These are phyloP conservation scores for Astrothelium macrocarpum DNA, from an alignment of 495 filamentous ascomycete genomes.

Conservation along the genomic window DNA sequence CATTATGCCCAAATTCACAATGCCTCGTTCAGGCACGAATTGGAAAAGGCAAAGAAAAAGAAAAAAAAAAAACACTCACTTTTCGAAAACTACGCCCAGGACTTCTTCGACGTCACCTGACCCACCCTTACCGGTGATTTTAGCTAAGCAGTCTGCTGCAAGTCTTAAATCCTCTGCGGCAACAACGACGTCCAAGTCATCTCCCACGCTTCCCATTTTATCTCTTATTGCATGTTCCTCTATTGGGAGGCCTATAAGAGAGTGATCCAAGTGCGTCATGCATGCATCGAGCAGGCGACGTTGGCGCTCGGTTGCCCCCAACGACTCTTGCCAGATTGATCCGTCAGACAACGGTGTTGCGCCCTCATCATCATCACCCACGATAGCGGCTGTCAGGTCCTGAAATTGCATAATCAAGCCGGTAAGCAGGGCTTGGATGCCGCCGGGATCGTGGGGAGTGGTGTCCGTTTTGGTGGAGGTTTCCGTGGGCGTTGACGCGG, in stretches of 20 bases:
- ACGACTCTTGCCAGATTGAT: constrained; percentile 67
- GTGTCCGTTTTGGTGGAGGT: constrained; percentile 19
- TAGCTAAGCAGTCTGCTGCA: constrained; percentile 69
- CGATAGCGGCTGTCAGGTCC: constrained; percentile 55
- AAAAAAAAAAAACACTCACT: constrained; percentile 37
- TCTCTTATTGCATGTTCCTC: constrained; percentile 27
- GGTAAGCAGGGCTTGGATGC: constrained; percentile 58
- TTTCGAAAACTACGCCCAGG: constrained; percentile 94
- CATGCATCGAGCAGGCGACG: constrained; percentile 69
- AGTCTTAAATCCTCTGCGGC: constrained; percentile 84
- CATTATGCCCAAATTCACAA: no score
- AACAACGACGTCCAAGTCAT: constrained; percentile 68
- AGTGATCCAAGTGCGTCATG: constrained; percentile 55
- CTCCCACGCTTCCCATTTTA: constrained; percentile 25
- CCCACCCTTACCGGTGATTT: constrained; percentile 80
- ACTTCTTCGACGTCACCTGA: constrained; percentile 93
- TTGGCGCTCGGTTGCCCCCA: constrained; percentile 86
- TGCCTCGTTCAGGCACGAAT: background rate
- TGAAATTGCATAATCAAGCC: constrained; percentile 59
- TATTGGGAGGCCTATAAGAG: constrained; percentile 36
- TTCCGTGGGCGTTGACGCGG: constrained; percentile 19
- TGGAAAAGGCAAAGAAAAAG: background rate
- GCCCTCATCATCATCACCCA: constrained; percentile 21
- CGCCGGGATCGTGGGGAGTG: constrained; percentile 43
- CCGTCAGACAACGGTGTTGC: constrained; percentile 32